Evolutionary conservation across 2,329 filamentous ascomycete species (phyloP).

Genomic region (Corniculantispora saksenae): DNA sequence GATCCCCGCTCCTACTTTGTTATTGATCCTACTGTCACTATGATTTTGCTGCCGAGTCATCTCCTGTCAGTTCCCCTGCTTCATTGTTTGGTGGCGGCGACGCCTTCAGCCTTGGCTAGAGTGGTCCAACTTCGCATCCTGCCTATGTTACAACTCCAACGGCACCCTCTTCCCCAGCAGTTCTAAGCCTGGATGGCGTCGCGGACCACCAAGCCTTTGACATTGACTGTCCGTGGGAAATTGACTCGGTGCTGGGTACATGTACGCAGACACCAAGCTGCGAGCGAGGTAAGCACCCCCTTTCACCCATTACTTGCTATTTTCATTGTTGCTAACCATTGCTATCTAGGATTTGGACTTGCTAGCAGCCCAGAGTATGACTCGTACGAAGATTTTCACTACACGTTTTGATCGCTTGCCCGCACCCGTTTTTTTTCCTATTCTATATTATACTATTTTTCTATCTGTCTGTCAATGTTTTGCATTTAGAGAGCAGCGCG

Average conservation of each 20-base stretch:
- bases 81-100: neutral
- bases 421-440: neutral
- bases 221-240: slow-evolving; percentile 27
- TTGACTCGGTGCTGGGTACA: slow-evolving; percentile 25
- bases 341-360: neutral
- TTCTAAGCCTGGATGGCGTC: slow-evolving; percentile 23
- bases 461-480: neutral
- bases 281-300: neutral
- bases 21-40: neutral
- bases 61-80: neutral
- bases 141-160: slow-evolving; percentile 21
- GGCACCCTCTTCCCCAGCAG: slow-evolving; percentile 17
- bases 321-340: neutral
- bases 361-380: neutral
- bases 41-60: neutral
- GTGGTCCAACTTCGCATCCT: neutral
- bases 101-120: neutral
- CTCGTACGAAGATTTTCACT: slow-evolving; percentile 15
- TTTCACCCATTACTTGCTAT: neutral
- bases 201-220: slow-evolving; percentile 26
- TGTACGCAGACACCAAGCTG: neutral
- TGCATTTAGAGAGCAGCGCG: neutral
- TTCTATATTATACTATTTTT: neutral
- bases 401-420: neutral
- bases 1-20: neutral